A percentile compares a stretch with the other conserved stretches of the same genome.
Evolutionary conservation across 306 rosid genomes (phyloP).

Genomic region (Rosa rugosa): DNA sequence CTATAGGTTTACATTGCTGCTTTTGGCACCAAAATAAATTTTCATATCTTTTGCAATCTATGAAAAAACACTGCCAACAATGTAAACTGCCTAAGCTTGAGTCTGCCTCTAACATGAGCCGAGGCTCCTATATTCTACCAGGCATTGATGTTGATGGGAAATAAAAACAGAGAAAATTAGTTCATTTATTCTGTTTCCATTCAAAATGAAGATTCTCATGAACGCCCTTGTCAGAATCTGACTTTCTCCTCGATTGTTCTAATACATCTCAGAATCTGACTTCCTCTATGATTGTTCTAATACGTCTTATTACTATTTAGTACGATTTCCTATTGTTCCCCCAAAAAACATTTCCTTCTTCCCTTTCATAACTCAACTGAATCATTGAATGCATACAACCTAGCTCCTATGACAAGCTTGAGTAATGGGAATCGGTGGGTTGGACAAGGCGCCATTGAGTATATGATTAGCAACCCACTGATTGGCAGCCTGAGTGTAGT

Average conservation of each 20-base stretch:
- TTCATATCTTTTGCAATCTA: neutral
- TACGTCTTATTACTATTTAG: slow-evolving; percentile 4
- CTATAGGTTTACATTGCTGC: neutral
- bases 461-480: slow-evolving; percentile 68
- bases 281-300: neutral
- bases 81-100: neutral
- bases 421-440: slow-evolving; percentile 62
- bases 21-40: neutral
- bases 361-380: neutral
- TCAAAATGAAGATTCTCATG: slow-evolving; percentile 4
- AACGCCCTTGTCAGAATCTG: neutral
- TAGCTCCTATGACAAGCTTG: slow-evolving; percentile 64
- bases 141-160: neutral
- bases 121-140: neutral
- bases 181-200: neutral
- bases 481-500: slow-evolving; percentile 83
- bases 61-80: neutral
- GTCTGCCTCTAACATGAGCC: neutral
- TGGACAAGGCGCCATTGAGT: slow-evolving; percentile 61
- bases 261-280: neutral
- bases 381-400: neutral
- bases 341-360: neutral
- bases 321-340: neutral
- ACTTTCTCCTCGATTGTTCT: neutral
- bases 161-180: neutral